Evolutionary conservation across 1,284 basidiomycete genomes (phyloP), one percentile per base, ranked within the genome.

Genomic region (Leccinum insolens): DNA sequence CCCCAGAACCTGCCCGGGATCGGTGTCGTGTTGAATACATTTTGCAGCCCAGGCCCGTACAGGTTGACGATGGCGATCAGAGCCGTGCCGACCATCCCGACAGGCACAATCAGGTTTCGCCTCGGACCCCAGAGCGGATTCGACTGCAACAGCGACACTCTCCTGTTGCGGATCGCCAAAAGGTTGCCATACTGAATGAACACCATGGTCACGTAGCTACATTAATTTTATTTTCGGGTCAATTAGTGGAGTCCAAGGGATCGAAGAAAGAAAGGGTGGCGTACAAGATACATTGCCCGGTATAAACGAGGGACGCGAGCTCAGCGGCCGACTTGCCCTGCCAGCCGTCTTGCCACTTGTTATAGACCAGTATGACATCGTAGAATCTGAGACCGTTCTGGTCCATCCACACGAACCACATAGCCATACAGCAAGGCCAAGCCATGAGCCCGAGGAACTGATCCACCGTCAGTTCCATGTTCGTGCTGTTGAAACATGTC

Each of bases 371-470:
- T 22, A 83, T 78, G n/a, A 82, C 79, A 14, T 82, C 77, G 67
- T 80, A 72, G 71, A 81, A 81, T 9, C 39, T 17, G 55, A 82
- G 77, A 5, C 76, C 75, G 9, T 82, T 75, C 22, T 72, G 70
- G 7, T 67, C 22, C 80, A 82, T 81, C 71, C 74, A 82, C 20
- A 78, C 67, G 69, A 81, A 81, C 80, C 80, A 81, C 80, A 81
- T 81, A 65, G 69, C 73, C 81, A 81, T 82, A 0, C 77, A 77
- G 58, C 79, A 81, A 37, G 82, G 82, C 82, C 82, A 83, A 70
- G 82, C 73, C 82, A 83, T 83, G 34, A 84, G 74, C 1, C 82
- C 82, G 7, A 81, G 80, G 73, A 84, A 82, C 82, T 83, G 60
- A 60, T 37, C 5, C n/a, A 37, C 28, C 14, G 14, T 60, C 1